Evolutionary conservation across 2,329 filamentous ascomycete genomes (phyloP), one percentile per base, ranked within the genome.

Genomic region (Penicillium psychrosexuale): DNA sequence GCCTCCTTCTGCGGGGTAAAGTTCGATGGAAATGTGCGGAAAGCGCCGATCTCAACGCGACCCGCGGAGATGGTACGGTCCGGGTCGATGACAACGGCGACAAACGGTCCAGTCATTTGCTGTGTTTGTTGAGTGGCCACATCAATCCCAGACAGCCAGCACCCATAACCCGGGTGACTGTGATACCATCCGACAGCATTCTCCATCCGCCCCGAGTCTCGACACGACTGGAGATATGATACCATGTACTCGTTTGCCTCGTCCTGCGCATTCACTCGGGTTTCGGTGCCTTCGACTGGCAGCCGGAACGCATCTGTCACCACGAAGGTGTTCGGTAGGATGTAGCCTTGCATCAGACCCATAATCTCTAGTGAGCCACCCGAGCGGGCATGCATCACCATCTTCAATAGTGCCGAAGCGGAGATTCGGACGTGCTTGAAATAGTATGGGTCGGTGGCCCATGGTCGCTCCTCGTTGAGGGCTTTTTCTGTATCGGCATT

Each of bases 111-210:
- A 54, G 87, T 85, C 74, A 87, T 93, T 76, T 99, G 94, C 75
- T 97, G 91, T 67, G 88, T 86, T 62, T 83, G 81, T 73, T 99
- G 89, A 3, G 94, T 99, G 51, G 82, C 82, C 49, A 99, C 94
- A 71, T 99, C 94, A 74, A 99, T 97, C 55, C 94, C 94, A 36
- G 88, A 92, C 27, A 99, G 82, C 94, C 94, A 99, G 80, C 94
- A 99, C 42, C 94, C 94, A 72, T 99, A 99, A 27, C 94, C 94
- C 0, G 94, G 94, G 72, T 99, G 94, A 64, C 88, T 93, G 76
- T 99, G 94, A 74, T 99, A 99, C 94, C 94, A 99, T 17, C 94
- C 94, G 15, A 99, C 89, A 0, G 90, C 89, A 72, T 99, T 97
- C 75, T 99, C 94, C 71, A 87, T 80, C 53, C 92, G 79, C 72